Evolutionary conservation across 1,139 yeast species (phyloP), one percentile per base, ranked within the genome.

Genomic region (Debaryomycetaceae sp.): DNA sequence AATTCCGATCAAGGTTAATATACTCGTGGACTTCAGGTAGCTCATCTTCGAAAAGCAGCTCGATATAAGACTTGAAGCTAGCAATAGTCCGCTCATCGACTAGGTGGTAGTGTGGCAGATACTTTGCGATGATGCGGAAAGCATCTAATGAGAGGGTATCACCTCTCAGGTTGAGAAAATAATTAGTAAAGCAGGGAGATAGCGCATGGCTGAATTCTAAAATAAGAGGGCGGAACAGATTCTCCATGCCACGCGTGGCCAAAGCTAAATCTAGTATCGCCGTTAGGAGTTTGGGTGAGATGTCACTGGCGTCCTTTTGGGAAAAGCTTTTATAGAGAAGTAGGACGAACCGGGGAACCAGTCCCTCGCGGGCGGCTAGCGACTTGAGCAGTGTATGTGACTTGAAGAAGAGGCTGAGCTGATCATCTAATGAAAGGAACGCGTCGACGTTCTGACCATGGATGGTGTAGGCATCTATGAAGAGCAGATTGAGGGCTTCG

Each of bases 11-110:
- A 23, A 46, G 34, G 33, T 59, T 40, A 30, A 47, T 34, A 40
- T 51, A 61, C 36, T 62, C 66, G 37, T 64, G 70, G 3, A 52
- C 49, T 16, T 39, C 37, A 0, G 68, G 68, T 8, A 48, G 43
- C 2, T 36, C 31, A 4, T 52, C 51, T 3, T 34, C 37, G 34
- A 49, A 63, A 11, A 61, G 32, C 3, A 38, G 31, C 30, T 62
- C 65, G 8, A 62, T 40, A 31, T 58, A 54, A 6, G 26, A 27
- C 14, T 54, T 48, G 30, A 49, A 47, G 4, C 30, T 28, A 3
- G 22, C 12, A 31, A 47, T 52, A 25, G 55, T 51, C 3, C 32
- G 32, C 14, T 51, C 55, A 28, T 47, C 47, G 18, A 28, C 11
- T 4, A 45, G n/a, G 4, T 12, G 7, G 22, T 4, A 7, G 23